A percentile compares a stretch with the other conserved stretches of the same genome.
These are phyloP conservation scores for Ilex asprella DNA, from an alignment of 257 asterid species.

Conservation along the genomic window DNA sequence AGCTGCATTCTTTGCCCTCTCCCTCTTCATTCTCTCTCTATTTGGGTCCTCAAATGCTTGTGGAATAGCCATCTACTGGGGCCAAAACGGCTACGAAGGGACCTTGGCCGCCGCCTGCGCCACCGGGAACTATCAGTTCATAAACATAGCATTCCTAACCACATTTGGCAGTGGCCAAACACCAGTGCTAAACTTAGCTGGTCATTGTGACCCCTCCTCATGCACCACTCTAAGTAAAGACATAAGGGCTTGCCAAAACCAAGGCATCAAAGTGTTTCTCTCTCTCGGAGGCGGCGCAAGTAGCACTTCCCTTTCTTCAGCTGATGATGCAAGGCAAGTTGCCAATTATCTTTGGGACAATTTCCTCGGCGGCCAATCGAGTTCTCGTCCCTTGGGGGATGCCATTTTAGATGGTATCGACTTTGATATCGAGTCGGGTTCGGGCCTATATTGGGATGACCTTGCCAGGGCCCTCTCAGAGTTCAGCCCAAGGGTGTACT, in stretches of 20 bases:
- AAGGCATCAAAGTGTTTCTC: slow-evolving; percentile 17
- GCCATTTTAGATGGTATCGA: slow-evolving; percentile 9
- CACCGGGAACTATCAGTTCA: too few species aligned
- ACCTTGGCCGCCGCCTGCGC: too few species aligned
- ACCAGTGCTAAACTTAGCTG: too few species aligned
- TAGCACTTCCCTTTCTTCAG: slow-evolving; percentile 6
- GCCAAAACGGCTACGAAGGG: too few species aligned
- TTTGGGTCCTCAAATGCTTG: slow-evolving; percentile 17
- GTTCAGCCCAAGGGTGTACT: too few species aligned
- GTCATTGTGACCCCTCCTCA: too few species aligned
- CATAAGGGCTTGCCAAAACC: slow-evolving; percentile 20
- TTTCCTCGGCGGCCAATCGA: neutral
- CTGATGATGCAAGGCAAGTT: slow-evolving; percentile 13
- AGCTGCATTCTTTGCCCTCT: neutral
- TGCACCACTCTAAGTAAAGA: slow-evolving; percentile 18
- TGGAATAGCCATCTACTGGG: too few species aligned
- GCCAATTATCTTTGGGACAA: slow-evolving; percentile 9
- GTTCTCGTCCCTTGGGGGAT: slow-evolving; percentile 11
- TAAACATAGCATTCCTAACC: too few species aligned
- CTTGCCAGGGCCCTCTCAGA: slow-evolving; percentile 4
- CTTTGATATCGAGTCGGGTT: slow-evolving; percentile 16
- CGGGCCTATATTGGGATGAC: slow-evolving; percentile 9
- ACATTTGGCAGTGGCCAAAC: too few species aligned
- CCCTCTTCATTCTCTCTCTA: slow-evolving; percentile 16
- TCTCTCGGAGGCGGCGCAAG: slow-evolving; percentile 14